Percentiles rank a stretch among this genome's conserved stretches.
phyloP scores from a whole-genome alignment of 768 basidiomycete species.

The Kwoniella botswanensis region DNA sequence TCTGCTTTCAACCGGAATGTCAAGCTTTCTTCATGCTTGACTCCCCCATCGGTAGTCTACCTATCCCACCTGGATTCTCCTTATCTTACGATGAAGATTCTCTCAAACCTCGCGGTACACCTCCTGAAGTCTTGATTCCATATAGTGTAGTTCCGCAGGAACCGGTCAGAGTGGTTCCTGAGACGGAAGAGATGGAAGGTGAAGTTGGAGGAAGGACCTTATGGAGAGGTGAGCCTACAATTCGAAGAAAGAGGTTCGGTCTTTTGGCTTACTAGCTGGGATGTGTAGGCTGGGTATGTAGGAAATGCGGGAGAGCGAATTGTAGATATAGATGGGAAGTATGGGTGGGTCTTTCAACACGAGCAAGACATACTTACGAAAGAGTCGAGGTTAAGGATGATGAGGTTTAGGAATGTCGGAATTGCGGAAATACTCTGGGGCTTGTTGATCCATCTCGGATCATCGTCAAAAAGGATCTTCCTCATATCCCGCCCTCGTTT shows the following conservation, averaged over 20 bases:
- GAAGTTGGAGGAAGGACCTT: conserved; percentile 18
- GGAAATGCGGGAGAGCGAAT: conserved; percentile 44
- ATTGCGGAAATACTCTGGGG: conserved; percentile 26
- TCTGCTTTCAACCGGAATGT: conserved; percentile 36
- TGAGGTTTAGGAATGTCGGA: conserved; percentile 30
- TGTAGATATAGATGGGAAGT: conserved; percentile 48
- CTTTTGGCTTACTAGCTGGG: too few relatives aligned
- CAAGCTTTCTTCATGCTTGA: conserved; percentile 35
- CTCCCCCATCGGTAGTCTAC: conserved; percentile 21
- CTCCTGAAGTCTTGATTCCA: conserved; percentile 23
- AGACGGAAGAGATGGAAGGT: conserved; percentile 3
- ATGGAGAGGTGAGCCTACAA: conserved; percentile 18
- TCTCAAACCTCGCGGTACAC: conserved; percentile 10
- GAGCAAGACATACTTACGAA: too few relatives aligned
- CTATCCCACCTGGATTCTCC: conserved; percentile 36
- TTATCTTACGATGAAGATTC: conserved; percentile 28
- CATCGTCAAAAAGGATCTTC: not conserved
- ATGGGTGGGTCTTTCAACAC: conserved; percentile 30
- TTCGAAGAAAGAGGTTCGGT: too few relatives aligned
- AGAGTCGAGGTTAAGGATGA: too few relatives aligned
- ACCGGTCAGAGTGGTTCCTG: conserved; percentile 17
- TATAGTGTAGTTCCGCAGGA: conserved; percentile 33
- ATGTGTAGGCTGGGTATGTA: conserved; percentile 43
- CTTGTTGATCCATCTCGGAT: conserved; percentile 14
- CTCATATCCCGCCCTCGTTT: conserved; percentile 1